Conservation (phyloP, 2,329 filamentous ascomycete genomes). For the Colletotrichum tropicale region DNA sequence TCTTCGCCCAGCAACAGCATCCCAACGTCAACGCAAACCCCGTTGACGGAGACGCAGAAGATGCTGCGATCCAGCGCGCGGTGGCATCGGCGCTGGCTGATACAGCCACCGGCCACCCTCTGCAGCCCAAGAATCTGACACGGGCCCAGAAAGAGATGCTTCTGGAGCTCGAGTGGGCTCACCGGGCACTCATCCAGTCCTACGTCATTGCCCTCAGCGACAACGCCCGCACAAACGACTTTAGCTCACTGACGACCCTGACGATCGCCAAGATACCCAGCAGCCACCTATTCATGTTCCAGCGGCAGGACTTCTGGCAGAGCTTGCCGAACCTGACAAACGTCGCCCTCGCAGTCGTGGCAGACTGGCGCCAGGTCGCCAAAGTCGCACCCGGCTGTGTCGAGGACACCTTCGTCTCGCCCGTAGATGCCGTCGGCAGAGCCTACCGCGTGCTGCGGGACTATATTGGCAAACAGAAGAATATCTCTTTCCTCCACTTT, state of each 20-base stretch:
- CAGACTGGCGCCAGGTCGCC: slow-evolving; percentile 67
- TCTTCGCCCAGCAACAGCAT: background rate
- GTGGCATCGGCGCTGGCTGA: slow-evolving; percentile 13
- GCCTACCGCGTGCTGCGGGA: slow-evolving; percentile 57
- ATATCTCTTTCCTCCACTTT: slow-evolving; percentile 64
- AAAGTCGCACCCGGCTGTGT: slow-evolving; percentile 57
- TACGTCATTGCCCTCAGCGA: slow-evolving; percentile 70
- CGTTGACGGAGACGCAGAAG: background rate
- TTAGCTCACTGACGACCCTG: slow-evolving; percentile 60
- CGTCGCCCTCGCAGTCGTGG: slow-evolving; percentile 65
- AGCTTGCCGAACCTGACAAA: slow-evolving; percentile 57
- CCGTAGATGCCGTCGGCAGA: slow-evolving; percentile 53
- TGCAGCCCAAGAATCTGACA: slow-evolving; percentile 62
- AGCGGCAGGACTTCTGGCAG: slow-evolving; percentile 65
- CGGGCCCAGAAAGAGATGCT: slow-evolving; percentile 72
- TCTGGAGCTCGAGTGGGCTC: slow-evolving; percentile 71
- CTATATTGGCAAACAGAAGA: slow-evolving; percentile 50
- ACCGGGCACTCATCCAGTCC: slow-evolving; percentile 70
- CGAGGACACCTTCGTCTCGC: slow-evolving; percentile 51
- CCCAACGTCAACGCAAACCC: slow-evolving; percentile 21
- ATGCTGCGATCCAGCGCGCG: background rate
- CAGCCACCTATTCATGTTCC: slow-evolving; percentile 60
- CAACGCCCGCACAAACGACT: slow-evolving; percentile 51
- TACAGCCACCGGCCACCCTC: slow-evolving; percentile 28
- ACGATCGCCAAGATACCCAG: slow-evolving; percentile 70